These are phyloP conservation scores for Aspergillus sparsus DNA, from an alignment of 495 filamentous ascomycete species.

Conservation along the genomic window DNA sequence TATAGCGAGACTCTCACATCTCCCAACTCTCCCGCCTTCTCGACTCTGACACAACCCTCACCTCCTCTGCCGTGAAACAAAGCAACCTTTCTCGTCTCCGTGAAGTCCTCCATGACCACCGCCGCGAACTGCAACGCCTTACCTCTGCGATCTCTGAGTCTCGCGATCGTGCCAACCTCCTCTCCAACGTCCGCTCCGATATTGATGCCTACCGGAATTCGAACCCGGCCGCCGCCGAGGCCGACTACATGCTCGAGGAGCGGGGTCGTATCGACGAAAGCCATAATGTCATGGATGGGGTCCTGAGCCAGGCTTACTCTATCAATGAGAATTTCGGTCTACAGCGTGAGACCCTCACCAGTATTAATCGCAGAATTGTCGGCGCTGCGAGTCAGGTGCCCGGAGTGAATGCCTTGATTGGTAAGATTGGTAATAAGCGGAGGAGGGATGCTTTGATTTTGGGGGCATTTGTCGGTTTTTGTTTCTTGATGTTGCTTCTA, in stretches of 20 bases:
- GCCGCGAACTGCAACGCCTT: slow-evolving; percentile 76
- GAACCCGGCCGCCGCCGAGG: slow-evolving; percentile 79
- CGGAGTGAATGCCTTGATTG: slow-evolving; percentile 89
- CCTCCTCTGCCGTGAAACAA: slow-evolving; percentile 87
- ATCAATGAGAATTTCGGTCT: slow-evolving; percentile 88
- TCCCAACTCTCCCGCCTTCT: slow-evolving; percentile 84
- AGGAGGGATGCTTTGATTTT: slow-evolving; percentile 93
- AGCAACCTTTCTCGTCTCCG: slow-evolving; percentile 92
- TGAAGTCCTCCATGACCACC: slow-evolving; percentile 85
- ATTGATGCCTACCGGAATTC: slow-evolving; percentile 82
- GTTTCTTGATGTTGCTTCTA: slow-evolving; percentile 82
- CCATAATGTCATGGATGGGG: slow-evolving; percentile 82
- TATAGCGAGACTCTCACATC: slow-evolving; percentile 78
- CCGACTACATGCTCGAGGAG: slow-evolving; percentile 97
- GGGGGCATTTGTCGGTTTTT: slow-evolving; percentile 85
- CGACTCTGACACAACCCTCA: slow-evolving; percentile 88
- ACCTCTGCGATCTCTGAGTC: slow-evolving; percentile 65
- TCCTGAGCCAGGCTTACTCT: slow-evolving; percentile 95
- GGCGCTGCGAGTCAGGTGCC: slow-evolving; percentile 86
- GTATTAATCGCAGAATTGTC: slow-evolving; percentile 85
- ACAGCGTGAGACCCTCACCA: slow-evolving; percentile 82
- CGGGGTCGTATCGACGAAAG: slow-evolving; percentile 79
- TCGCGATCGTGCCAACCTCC: slow-evolving; percentile 86
- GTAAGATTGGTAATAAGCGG: slow-evolving; percentile 92
- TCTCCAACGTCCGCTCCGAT: slow-evolving; percentile 86